Base-by-base conservation (phyloP, 176 grass and related monocot species). In the Pontederia crassipes region DNA sequence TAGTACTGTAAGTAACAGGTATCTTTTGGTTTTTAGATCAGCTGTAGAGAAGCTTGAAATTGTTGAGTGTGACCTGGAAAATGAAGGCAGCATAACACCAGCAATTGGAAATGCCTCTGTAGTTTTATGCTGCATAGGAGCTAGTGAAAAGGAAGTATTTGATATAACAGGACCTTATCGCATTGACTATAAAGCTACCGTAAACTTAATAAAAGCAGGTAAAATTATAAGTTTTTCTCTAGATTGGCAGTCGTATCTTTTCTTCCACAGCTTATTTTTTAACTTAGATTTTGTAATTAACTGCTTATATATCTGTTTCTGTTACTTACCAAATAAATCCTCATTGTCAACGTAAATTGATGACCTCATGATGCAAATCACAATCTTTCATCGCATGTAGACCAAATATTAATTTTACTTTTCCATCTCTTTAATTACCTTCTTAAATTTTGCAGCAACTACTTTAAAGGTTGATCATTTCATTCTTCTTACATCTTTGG, bases 401-500 rank as follows among this genome's bases (percentile, higher is more conserved):
- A 56, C 9, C 17, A 45, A 40, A 12, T 12, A 28, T 48, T 66
- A n/a, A 16, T n/a, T 57, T 54, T 46, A 49, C 16, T 48, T 54
- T 15, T 40, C 50, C 14, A 32, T 69, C 10, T 8, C 13, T 54
- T 35, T 26, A 12, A 55, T 9, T 69, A 13, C 66, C 52, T 57
- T 57, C 32, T 57, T 29, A 55, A 46, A 51, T 49, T 49, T 35
- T 76, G 52, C 65, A 78, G 90, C 91, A 56, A 75, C 71, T 58
- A 27, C 32, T 24, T 80, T 80, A 58, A 74, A 84, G 56, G 91
- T 84, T 46, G 86, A 85, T 57, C 91, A 96, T 78, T 87, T 96
- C 75, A 82, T 90, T 82, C 70, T 96, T 50, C 80, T 96, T 60
- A 96, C 91, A 54, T 96, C 91, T 69, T 72, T 96, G 80, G 91